phyloP scores from a whole-genome alignment of 2,329 filamentous ascomycete genomes.

The Knufia petricola region DNA sequence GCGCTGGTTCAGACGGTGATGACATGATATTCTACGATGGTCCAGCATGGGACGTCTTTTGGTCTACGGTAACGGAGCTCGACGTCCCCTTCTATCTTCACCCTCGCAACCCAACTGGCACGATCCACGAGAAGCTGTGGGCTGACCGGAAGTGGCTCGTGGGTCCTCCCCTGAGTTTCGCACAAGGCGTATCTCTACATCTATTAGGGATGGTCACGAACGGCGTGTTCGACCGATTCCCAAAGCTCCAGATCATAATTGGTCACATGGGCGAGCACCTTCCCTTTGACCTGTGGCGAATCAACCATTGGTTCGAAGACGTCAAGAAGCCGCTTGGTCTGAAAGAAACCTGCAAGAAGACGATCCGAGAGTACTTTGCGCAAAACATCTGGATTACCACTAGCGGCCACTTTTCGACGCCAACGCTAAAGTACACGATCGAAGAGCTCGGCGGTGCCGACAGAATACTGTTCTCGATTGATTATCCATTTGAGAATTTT shows the following conservation, averaged over 20 bases:
- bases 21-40: constrained; percentile 57
- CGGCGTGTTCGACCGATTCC: constrained; percentile 24
- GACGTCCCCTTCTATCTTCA: constrained; percentile 25
- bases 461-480: constrained; percentile 34
- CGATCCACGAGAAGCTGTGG: constrained; percentile 24
- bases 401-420: constrained; percentile 33
- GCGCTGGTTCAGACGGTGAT: constrained; percentile 48
- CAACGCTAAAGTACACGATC: constrained; percentile 32
- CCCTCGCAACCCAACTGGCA: constrained; percentile 36
- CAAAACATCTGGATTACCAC: constrained; percentile 36
- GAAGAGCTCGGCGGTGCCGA: constrained; percentile 32
- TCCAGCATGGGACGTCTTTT: constrained; percentile 45
- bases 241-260: constrained; percentile 23
- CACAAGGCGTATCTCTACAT: constrained; percentile 24
- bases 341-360: constrained; percentile 34
- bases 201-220: constrained; percentile 24
- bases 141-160: constrained; percentile 23
- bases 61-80: constrained; percentile 20
- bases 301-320: constrained; percentile 27
- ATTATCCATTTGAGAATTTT: constrained; percentile 26
- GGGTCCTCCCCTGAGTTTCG: constrained; percentile 23
- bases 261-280: constrained; percentile 25
- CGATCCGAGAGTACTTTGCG: constrained; percentile 36
- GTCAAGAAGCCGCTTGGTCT: constrained; percentile 21
- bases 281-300: constrained; percentile 36